Base-by-base conservation (phyloP, 1,284 basidiomycete genomes). In the Puccinia polysora region DNA sequence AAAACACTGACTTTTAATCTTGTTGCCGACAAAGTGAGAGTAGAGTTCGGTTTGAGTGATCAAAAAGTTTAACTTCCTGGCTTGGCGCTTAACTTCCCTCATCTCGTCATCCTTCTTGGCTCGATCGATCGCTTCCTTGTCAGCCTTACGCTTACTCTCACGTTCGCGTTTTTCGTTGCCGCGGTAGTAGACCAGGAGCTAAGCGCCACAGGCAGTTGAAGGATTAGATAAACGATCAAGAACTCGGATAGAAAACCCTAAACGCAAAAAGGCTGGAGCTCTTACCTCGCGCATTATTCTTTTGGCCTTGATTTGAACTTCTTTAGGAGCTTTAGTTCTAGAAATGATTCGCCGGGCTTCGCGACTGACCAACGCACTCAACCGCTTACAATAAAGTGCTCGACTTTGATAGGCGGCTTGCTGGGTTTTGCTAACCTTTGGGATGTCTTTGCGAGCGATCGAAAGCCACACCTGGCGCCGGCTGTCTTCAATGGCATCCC, bases 21-120 rank as follows among this genome's bases (percentile, higher is more conserved):
- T 98, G 81, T 88, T 97, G 47, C 96, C 95, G 73, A 99, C 92
- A 84, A 98, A 98, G 83, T 99, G 96, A 76, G 91, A 96, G 82
- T 98, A 99, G 12, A 98, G 85, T 81, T 99, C 96, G 12, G 96
- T 98, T 82, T 98, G 96, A 74, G 92, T 97, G 81, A 99, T 95
- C 80, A 99, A 84, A 83, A 98, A 99, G 82, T 98, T 97, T 72
- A 99, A 86, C 81, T 98, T 98, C 76, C 96, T 86, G 2, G 94
- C 90, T 81, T 97, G 93, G 63, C 96, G 85, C 73, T 95, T 90
- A 32, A 91, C 89, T 81, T 99, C 96, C 62, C 96, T 86, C 79
- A 89, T 91, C 82, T 98, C 96, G 81, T 98, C 96, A 80, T 98
- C 96, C 50, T 92, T 83, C 81, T 90, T 93, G 47, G 92, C 86